A percentile compares a stretch with the other conserved stretches of the same genome.
Conservation (phyloP, 495 filamentous ascomycete genomes). For the Ascobolus immersus region DNA sequence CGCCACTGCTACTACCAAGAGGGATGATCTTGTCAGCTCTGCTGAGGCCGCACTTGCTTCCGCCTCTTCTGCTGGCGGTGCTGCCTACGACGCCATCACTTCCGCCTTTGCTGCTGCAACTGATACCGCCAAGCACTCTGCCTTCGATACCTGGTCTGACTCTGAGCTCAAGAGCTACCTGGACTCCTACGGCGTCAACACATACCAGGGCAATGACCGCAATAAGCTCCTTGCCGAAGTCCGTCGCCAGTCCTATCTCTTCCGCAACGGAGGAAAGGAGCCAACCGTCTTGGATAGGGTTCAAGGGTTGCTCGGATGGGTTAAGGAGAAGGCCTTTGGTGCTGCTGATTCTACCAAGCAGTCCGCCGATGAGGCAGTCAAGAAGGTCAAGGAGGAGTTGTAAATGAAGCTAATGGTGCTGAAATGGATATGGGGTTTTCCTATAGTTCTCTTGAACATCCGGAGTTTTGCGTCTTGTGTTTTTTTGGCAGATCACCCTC, state of each 20-base stretch:
- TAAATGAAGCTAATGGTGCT: too few relatives aligned
- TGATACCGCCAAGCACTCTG: constrained; percentile 36
- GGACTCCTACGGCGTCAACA: constrained; percentile 53
- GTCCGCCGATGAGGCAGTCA: too few relatives aligned
- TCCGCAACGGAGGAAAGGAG: constrained; percentile 31
- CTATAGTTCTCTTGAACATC: too few relatives aligned
- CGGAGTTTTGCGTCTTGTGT: too few relatives aligned
- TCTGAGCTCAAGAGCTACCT: constrained; percentile 60
- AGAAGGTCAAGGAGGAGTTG: too few relatives aligned
- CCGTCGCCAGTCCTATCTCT: constrained; percentile 31
- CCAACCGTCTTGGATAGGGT: too few relatives aligned
- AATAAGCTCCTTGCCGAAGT: constrained; percentile 38
- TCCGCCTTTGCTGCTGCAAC: constrained; percentile 46
- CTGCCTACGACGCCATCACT: constrained; percentile 45
- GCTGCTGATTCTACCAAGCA: neutral
- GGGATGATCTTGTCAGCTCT: constrained; percentile 46
- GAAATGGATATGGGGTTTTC: too few relatives aligned
- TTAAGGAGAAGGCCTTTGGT: constrained; percentile 4
- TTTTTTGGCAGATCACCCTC: too few relatives aligned
- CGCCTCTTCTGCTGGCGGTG: constrained; percentile 26
- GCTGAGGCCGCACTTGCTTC: constrained; percentile 38
- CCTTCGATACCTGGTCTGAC: constrained; percentile 61
- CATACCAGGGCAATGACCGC: constrained; percentile 40
- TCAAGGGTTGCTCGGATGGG: constrained; percentile 13
- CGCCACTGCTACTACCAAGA: constrained; percentile 36